A percentile compares a stretch with the other conserved stretches of the same genome.
These are phyloP conservation scores for Penicillium tannophilum DNA, from an alignment of 495 filamentous ascomycete species.

Conservation along the genomic window DNA sequence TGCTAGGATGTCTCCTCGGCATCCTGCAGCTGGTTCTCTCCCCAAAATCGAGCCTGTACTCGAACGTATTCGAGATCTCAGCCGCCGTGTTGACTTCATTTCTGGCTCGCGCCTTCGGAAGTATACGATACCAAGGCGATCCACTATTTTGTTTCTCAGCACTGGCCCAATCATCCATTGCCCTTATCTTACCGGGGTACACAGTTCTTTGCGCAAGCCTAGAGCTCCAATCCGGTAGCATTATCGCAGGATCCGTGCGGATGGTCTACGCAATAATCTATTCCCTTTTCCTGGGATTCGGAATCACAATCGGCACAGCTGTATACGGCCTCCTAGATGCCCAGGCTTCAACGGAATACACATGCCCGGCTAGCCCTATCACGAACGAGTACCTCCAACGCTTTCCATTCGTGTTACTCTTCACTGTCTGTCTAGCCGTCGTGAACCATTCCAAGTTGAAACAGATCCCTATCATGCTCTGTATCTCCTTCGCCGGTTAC, in stretches of 20 bases:
- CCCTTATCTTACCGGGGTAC: slow-evolving; percentile 89
- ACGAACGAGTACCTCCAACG: slow-evolving; percentile 46
- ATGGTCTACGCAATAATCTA: slow-evolving; percentile 98
- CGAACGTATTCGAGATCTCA: slow-evolving; percentile 90
- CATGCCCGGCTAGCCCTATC: slow-evolving; percentile 61
- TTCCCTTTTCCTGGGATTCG: slow-evolving; percentile 93
- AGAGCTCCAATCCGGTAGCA: slow-evolving; percentile 82
- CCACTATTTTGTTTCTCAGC: slow-evolving; percentile 89
- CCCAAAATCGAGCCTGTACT: slow-evolving; percentile 72
- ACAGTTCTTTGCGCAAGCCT: slow-evolving; percentile 80
- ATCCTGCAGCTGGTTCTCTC: slow-evolving; percentile 79
- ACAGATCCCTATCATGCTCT: slow-evolving; percentile 82
- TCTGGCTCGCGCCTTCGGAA: slow-evolving; percentile 83
- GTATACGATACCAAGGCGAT: slow-evolving; percentile 59
- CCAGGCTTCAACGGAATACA: slow-evolving; percentile 72
- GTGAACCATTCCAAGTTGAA: slow-evolving; percentile 92
- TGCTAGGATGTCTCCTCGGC: slow-evolving; percentile 82
- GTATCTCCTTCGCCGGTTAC: slow-evolving; percentile 84
- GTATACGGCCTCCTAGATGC: slow-evolving; percentile 82
- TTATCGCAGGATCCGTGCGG: slow-evolving; percentile 88
- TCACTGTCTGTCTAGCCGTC: slow-evolving; percentile 78
- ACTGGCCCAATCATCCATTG: slow-evolving; percentile 86
- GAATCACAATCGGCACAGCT: slow-evolving; percentile 91
- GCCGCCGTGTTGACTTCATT: slow-evolving; percentile 90
- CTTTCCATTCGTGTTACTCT: slow-evolving; percentile 77